Evolutionary conservation across 306 rosid species (phyloP).

Genomic region (Quercus gilva): DNA sequence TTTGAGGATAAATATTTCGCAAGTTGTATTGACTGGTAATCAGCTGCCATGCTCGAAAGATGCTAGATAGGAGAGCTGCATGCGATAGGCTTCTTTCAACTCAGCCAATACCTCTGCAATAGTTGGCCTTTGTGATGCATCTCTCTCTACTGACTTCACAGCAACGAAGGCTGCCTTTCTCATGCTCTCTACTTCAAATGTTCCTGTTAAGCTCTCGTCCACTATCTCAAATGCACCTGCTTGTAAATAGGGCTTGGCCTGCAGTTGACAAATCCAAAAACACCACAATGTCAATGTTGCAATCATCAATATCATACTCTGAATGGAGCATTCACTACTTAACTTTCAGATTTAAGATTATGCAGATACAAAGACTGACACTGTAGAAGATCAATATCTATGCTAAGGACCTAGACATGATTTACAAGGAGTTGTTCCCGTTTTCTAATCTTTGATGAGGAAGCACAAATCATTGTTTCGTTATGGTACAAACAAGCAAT

Average conservation of each 20-base stretch:
- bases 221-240: constrained; percentile 88
- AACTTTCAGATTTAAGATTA: no score
- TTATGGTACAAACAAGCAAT: no score
- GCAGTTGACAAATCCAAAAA: constrained; percentile 21
- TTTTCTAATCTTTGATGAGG: no score
- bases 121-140: constrained; percentile 83
- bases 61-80: constrained; percentile 69
- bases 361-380: no score
- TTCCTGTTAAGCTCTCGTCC: constrained; percentile 63
- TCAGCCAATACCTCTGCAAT: constrained; percentile 76
- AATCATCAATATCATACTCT: no score
- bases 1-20: background rate
- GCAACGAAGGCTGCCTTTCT: constrained; percentile 66
- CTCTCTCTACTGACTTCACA: constrained; percentile 72
- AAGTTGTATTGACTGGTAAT: background rate
- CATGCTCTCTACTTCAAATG: constrained; percentile 71
- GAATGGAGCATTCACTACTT: no score
- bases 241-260: constrained; percentile 95
- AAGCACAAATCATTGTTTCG: no score
- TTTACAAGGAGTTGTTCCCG: no score
- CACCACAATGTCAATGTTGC: background rate
- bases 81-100: constrained; percentile 62
- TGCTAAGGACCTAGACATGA: no score
- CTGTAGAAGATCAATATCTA: no score
- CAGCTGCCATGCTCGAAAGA: constrained; percentile 33